These are phyloP conservation scores for Aphanomyces stellatus DNA, from an alignment of 352 stramenopile genomes.

Conservation along the genomic window DNA sequence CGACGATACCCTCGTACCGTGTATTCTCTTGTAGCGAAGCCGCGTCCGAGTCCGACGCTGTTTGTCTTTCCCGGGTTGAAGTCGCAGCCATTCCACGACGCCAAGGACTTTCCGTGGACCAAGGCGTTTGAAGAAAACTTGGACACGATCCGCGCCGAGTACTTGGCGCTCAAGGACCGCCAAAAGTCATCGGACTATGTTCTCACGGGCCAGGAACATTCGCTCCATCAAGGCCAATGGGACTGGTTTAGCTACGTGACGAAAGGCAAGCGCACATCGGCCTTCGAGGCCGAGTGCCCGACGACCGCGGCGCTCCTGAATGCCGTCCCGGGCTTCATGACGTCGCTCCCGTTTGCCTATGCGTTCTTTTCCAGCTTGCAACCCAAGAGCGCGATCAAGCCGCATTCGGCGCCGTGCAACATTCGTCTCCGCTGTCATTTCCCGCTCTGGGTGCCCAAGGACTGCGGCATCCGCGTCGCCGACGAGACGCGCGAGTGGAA, in stretches of 20 bases:
- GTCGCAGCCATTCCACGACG: constrained; percentile 51
- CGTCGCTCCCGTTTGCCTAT: constrained; percentile 90
- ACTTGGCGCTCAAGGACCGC: constrained; percentile 34
- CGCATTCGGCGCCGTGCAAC: constrained; percentile 93
- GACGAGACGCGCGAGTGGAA: constrained; percentile 74
- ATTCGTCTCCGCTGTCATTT: constrained; percentile 93
- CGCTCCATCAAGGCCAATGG: constrained; percentile 83
- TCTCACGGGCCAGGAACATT: constrained; percentile 57
- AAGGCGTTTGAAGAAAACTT: constrained; percentile 46
- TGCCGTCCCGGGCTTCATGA: constrained; percentile 76
- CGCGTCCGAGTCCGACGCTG: constrained; percentile 63
- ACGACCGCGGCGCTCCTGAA: constrained; percentile 64
- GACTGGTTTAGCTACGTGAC: constrained; percentile 90
- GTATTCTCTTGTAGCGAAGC: constrained; percentile 37
- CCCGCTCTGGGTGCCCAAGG: constrained; percentile 81
- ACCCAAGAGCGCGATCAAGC: constrained; percentile 78
- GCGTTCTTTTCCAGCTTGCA: constrained; percentile 95
- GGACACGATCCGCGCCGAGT: constrained; percentile 53
- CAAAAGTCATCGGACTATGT: constrained; percentile 44
- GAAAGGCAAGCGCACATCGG: constrained; percentile 48
- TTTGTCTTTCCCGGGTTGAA: constrained; percentile 72
- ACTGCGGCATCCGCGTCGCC: constrained; percentile 90
- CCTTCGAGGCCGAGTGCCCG: constrained; percentile 56
- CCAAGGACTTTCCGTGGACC: constrained; percentile 46
- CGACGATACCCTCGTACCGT: not conserved